These are phyloP conservation scores for Phalaenopsis equestris DNA, from an alignment of 106 monocot species.

Conservation along the genomic window DNA sequence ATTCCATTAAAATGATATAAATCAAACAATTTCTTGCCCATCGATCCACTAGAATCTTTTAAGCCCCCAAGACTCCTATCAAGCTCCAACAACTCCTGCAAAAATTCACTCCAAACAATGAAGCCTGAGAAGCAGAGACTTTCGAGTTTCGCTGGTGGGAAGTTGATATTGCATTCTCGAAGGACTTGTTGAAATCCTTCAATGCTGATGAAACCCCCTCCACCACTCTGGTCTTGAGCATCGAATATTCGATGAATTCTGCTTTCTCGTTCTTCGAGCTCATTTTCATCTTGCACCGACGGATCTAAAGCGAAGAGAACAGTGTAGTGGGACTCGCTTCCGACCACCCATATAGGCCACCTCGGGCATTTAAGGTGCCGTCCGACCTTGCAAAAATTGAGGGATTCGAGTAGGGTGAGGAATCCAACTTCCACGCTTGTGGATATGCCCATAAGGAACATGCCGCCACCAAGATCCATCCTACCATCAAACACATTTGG, in stretches of 20 bases:
- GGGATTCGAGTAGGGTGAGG: constrained; percentile 83
- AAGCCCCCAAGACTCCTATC: constrained; percentile 63
- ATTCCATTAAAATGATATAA: constrained; percentile 96
- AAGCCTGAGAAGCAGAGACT: constrained; percentile 43
- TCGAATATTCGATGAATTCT: constrained; percentile 66
- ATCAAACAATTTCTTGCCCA: constrained; percentile 74
- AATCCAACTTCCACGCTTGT: constrained; percentile 75
- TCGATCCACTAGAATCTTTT: constrained; percentile 53
- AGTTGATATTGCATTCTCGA: constrained; percentile 43
- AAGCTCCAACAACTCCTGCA: constrained; percentile 80
- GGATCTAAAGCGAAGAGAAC: constrained; percentile 82
- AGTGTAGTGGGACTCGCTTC: constrained; percentile 94
- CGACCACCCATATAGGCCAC: constrained; percentile 97
- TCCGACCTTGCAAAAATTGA: constrained; percentile 96
- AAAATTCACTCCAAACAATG: constrained; percentile 95
- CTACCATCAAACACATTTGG: constrained; percentile 95
- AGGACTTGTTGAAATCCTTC: constrained; percentile 79
- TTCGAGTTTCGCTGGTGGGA: constrained; percentile 51
- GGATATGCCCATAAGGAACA: constrained; percentile 86
- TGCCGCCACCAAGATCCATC: constrained; percentile 88
- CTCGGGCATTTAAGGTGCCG: constrained; percentile 68
- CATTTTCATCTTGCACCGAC: constrained; percentile 81
- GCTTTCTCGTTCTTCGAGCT: constrained; percentile 61
- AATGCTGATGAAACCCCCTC: constrained; percentile 81
- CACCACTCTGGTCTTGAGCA: constrained; percentile 86